phyloP scores from a whole-genome alignment of 208 protist genomes.

The Naegleria lovaniensis region DNA sequence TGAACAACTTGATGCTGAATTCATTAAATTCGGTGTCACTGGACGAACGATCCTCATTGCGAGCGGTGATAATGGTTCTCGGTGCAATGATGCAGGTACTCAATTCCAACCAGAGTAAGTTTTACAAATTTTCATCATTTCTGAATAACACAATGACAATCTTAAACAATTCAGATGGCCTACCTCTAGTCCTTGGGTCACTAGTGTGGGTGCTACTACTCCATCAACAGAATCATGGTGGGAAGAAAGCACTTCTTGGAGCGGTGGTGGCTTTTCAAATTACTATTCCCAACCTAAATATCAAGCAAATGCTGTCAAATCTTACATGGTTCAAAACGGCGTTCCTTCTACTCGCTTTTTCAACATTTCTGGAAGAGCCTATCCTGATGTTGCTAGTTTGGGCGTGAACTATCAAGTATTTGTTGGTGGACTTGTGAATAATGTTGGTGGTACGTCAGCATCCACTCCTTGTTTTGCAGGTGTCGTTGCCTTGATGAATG shows the following conservation, averaged over 20 bases:
- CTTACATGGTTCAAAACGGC: background rate
- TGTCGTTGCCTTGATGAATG: conserved; percentile 49
- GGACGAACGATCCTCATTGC: background rate
- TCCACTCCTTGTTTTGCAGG: conserved; percentile 42
- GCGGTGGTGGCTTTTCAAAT: conserved; percentile 38
- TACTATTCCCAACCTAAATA: background rate
- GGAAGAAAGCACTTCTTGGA: background rate
- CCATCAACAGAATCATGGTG: background rate
- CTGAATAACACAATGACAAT: too few relatives aligned
- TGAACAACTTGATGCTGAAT: background rate
- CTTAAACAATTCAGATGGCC: conserved; percentile 30
- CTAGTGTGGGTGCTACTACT: conserved; percentile 32
- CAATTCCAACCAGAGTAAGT: background rate
- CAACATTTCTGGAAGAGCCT: conserved; percentile 13
- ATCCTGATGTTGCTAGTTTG: conserved; percentile 8
- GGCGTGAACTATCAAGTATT: conserved; percentile 33
- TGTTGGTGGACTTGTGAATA: background rate
- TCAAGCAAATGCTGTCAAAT: background rate
- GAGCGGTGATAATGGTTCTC: background rate
- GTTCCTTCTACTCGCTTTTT: background rate
- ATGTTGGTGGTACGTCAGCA: conserved; percentile 45
- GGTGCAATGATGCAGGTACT: background rate
- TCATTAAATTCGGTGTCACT: background rate
- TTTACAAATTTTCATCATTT: too few relatives aligned
- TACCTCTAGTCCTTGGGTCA: conserved; percentile 20